Conservation (phyloP, 139 green algal species). For the Tetradesmus lagerheimii region DNA sequence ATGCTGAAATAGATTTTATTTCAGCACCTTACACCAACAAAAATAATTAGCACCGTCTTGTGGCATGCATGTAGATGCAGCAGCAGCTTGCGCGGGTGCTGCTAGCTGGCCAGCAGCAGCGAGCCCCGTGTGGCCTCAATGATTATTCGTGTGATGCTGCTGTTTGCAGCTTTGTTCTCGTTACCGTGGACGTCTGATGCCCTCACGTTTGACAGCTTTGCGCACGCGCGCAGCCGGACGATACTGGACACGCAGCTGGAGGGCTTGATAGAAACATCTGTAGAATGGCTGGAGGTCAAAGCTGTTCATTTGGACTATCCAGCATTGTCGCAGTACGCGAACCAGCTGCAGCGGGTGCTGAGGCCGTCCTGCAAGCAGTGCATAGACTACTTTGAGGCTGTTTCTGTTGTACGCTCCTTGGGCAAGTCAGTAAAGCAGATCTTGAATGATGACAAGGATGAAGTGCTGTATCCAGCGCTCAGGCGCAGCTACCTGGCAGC, state of each 20-base stretch:
- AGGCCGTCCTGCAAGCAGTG: background rate
- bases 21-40: too few relatives aligned
- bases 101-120: background rate
- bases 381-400: slow-evolving; percentile 42
- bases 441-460: background rate
- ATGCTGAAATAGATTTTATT: too few relatives aligned
- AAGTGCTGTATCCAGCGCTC: slow-evolving; percentile 4
- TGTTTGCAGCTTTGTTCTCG: background rate
- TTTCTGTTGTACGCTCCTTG: background rate
- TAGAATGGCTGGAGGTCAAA: slow-evolving; percentile 14
- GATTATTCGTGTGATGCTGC: background rate
- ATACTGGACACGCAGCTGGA: slow-evolving; percentile 22
- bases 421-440: slow-evolving; percentile 11
- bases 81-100: slow-evolving; percentile 7
- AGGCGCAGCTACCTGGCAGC: slow-evolving; percentile 7
- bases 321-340: background rate
- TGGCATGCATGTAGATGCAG: slow-evolving; percentile 2
- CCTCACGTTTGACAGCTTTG: background rate
- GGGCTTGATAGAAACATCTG: slow-evolving; percentile 3
- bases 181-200: background rate
- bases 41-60: background rate
- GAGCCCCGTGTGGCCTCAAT: background rate
- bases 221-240: background rate
- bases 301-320: slow-evolving; percentile 9
- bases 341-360: slow-evolving; percentile 31